Conservation (phyloP, 2,329 filamentous ascomycete species). For the Calonectria pauciramosa region DNA sequence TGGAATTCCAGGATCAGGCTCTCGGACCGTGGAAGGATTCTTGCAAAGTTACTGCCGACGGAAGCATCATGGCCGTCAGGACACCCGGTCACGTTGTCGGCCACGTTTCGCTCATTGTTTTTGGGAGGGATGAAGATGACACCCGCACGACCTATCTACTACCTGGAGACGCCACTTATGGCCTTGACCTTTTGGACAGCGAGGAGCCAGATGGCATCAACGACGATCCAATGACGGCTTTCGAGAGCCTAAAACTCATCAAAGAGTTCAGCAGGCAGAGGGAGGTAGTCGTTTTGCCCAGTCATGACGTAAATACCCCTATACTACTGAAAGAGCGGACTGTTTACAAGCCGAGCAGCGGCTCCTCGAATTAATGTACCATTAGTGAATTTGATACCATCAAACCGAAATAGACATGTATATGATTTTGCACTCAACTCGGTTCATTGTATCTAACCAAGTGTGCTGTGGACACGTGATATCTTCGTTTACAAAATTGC, state of each 20-base stretch:
- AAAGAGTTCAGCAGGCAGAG: slow-evolving; percentile 18
- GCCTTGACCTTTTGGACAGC: slow-evolving; percentile 4
- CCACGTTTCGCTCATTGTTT: slow-evolving; percentile 17
- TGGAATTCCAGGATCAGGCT: neutral
- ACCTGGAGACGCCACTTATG: slow-evolving; percentile 17
- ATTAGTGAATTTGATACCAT: neutral
- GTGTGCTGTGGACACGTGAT: neutral
- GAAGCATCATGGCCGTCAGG: slow-evolving; percentile 2
- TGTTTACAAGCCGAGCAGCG: slow-evolving; percentile 1
- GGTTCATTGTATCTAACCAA: neutral
- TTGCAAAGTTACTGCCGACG: slow-evolving; percentile 12
- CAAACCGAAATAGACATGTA: neutral
- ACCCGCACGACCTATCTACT: slow-evolving; percentile 14
- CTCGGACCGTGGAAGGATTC: slow-evolving; percentile 19
- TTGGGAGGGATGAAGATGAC: neutral
- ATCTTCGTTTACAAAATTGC: neutral
- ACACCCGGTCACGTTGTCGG: slow-evolving; percentile 22
- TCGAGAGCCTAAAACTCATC: slow-evolving; percentile 15
- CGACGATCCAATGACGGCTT: slow-evolving; percentile 5
- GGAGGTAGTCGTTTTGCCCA: slow-evolving; percentile 15
- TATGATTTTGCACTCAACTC: neutral
- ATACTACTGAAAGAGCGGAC: neutral
- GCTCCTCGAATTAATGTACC: neutral
- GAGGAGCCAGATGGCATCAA: slow-evolving; percentile 25
- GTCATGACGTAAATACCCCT: slow-evolving; percentile 7